phyloP scores from a whole-genome alignment of 345 rosid genomes.

The Geranium brycei region DNA sequence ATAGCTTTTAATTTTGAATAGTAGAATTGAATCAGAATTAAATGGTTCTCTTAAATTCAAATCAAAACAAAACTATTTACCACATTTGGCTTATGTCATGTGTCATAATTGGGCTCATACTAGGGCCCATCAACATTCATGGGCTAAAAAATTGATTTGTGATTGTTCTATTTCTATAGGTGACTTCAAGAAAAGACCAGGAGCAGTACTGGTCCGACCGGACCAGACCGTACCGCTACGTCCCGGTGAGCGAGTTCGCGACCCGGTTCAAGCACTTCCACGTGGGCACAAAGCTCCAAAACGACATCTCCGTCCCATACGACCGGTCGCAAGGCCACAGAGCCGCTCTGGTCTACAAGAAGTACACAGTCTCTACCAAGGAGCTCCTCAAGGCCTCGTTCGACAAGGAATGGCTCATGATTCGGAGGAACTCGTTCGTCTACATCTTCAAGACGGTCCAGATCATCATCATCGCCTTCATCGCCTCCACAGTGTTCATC shows the following conservation, averaged over 20 bases:
- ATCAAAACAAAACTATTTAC: no score
- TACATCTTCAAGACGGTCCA: conserved; percentile 62
- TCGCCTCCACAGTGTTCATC: conserved; percentile 40
- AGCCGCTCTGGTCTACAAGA: conserved; percentile 52
- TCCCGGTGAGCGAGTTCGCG: conserved; percentile 49
- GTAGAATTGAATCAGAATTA: no score
- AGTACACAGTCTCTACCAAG: conserved; percentile 39
- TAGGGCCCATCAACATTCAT: no score
- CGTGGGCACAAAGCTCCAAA: conserved; percentile 38
- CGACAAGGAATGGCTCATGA: conserved; percentile 62
- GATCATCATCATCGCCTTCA: conserved; percentile 41
- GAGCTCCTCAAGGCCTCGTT: conserved; percentile 60
- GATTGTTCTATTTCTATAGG: conserved; percentile 23
- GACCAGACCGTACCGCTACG: conserved; percentile 40
- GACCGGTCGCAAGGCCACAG: conserved; percentile 41
- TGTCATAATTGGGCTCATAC: no score
- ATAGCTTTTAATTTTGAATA: no score
- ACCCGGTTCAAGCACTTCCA: conserved; percentile 46
- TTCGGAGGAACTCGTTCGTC: conserved; percentile 49
- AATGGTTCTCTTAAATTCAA: no score
- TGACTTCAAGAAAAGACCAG: conserved; percentile 79
- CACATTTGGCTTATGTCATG: no score
- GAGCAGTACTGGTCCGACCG: conserved; percentile 73
- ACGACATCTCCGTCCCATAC: conserved; percentile 41
- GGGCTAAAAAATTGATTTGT: no score